A percentile compares a stretch with the other conserved stretches of the same genome.
Evolutionary conservation across 2,329 filamentous ascomycete species (phyloP).

Genomic region (Bipolaris gigantea): DNA sequence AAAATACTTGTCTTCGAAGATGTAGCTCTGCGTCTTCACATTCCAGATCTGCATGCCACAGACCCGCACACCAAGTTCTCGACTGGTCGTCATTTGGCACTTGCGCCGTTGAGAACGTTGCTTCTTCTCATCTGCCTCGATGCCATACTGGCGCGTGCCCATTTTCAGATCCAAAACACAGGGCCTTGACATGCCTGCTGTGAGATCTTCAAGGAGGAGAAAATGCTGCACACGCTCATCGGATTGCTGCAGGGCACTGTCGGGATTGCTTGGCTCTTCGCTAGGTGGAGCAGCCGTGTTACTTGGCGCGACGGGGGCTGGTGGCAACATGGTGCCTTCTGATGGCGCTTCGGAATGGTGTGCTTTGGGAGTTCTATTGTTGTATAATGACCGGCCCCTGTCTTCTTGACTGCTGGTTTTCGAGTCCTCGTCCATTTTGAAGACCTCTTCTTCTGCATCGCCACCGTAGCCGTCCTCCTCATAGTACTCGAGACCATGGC

Average conservation of each 20-base stretch:
- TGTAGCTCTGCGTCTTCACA: conserved; percentile 74
- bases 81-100: conserved; percentile 88
- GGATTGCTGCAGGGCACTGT: conserved; percentile 51
- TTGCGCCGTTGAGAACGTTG: conserved; percentile 90
- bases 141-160: conserved; percentile 95
- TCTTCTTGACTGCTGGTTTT: conserved; percentile 11
- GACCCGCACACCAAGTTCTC: conserved; percentile 85
- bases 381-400: conserved; percentile 7
- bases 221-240: conserved; percentile 82
- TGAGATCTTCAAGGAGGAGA: conserved; percentile 88
- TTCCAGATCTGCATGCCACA: conserved; percentile 98
- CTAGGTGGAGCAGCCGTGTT: conserved; percentile 7
- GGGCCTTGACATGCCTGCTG: conserved; percentile 91
- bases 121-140: conserved; percentile 90
- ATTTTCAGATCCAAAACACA: conserved; percentile 98
- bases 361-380: background rate
- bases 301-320: conserved; percentile 33
- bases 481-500: conserved; percentile 85
- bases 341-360: conserved; percentile 6
- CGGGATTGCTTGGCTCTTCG: conserved; percentile 45
- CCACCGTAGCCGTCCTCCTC: conserved; percentile 86
- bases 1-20: conserved; percentile 99
- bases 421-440: conserved; percentile 64
- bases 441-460: conserved; percentile 72
- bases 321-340: conserved; percentile 38